Evolutionary conservation across 495 filamentous ascomycete genomes (phyloP).

Genomic region (Podospora conica): DNA sequence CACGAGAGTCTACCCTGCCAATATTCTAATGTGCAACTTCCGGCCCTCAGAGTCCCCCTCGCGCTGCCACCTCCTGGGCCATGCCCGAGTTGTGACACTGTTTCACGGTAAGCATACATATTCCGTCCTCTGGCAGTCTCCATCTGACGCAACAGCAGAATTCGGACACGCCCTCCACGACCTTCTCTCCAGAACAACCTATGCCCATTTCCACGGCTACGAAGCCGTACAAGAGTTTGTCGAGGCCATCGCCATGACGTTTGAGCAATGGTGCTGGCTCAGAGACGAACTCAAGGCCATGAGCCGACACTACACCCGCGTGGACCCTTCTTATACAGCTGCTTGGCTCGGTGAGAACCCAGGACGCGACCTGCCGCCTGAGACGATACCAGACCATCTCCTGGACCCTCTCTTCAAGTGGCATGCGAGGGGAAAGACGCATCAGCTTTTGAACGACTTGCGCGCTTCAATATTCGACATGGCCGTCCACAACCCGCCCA

Average conservation of each 20-base stretch:
- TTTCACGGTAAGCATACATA: background rate
- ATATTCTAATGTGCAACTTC: background rate
- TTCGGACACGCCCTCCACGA: constrained; percentile 4
- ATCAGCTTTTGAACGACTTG: background rate
- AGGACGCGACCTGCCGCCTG: background rate
- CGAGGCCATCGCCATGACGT: background rate
- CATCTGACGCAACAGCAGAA: background rate
- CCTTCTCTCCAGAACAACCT: background rate
- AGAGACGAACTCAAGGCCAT: background rate
- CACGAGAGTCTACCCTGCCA: background rate
- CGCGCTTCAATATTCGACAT: background rate
- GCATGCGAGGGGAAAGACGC: background rate
- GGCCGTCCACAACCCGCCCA: background rate
- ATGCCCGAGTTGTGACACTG: background rate
- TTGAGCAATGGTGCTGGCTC: background rate
- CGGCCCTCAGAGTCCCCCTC: background rate
- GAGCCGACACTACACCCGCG: constrained; percentile 1
- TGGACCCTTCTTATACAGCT: background rate
- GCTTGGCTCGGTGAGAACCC: background rate
- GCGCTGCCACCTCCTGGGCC: background rate
- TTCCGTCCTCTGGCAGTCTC: background rate
- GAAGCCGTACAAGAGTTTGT: background rate
- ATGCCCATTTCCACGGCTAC: background rate
- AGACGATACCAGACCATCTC: background rate
- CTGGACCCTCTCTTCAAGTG: background rate